Conservation (phyloP, 169 alveolate genomes). For the Besnoitia besnoiti region DNA sequence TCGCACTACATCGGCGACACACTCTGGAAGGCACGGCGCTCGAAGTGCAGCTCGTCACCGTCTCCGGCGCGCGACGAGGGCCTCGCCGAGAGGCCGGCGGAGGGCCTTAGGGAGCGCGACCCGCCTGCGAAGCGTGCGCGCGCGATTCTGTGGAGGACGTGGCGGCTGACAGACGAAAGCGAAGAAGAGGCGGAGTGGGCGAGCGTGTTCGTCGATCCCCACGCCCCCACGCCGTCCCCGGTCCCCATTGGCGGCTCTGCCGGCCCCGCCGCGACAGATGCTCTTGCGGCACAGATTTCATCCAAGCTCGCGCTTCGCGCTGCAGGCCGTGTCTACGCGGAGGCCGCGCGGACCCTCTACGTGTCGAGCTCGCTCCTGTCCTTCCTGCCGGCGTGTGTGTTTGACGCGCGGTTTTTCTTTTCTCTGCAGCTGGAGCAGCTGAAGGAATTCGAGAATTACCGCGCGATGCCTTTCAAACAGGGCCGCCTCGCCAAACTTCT, state of each 20-base stretch:
- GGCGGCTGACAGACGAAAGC: not conserved
- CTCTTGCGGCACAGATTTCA: not conserved
- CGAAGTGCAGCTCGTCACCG: not conserved
- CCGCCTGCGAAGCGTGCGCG: no score
- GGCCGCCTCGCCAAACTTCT: constrained; percentile 18
- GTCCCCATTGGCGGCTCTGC: not conserved
- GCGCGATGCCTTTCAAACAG: not conserved
- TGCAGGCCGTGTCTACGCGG: not conserved
- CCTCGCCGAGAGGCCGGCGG: not conserved
- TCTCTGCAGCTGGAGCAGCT: not conserved
- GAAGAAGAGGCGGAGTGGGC: not conserved
- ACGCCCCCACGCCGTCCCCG: not conserved
- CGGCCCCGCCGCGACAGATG: not conserved
- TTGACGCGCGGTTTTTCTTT: not conserved
- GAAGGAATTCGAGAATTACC: constrained; percentile 12
- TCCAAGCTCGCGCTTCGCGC: not conserved
- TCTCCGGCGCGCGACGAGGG: not conserved
- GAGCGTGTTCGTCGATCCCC: not conserved
- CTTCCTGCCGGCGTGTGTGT: constrained; percentile 3
- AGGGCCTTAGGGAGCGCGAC: no score
- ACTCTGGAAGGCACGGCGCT: not conserved
- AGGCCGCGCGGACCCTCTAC: not conserved
- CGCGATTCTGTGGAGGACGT: not conserved
- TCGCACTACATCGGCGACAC: no score
- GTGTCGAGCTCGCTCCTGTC: not conserved